Conservation (phyloP, 1,284 basidiomycete species). For the Rhodotorula sp. region DNA sequence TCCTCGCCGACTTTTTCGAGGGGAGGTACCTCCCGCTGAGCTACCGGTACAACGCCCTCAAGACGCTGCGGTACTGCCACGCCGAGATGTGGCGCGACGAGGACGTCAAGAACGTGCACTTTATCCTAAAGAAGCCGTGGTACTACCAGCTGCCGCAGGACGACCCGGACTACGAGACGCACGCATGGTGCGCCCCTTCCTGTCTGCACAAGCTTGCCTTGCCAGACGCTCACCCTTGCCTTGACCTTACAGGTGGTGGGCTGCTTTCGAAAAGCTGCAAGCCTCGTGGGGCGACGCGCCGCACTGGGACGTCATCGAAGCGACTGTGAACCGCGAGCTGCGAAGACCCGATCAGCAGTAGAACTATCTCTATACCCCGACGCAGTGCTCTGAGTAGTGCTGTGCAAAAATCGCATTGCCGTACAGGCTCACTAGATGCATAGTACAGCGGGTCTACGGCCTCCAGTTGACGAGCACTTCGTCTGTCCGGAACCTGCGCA, state of each 20-base stretch:
- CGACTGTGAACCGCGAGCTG: conserved; percentile 37
- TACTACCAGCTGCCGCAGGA: conserved; percentile 55
- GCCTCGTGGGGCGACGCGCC: conserved; percentile 57
- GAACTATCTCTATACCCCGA: background rate
- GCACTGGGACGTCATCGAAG: conserved; percentile 60
- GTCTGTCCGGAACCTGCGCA: conserved; percentile 79
- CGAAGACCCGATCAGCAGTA: background rate
- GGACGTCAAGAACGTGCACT: conserved; percentile 60
- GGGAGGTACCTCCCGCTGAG: conserved; percentile 58
- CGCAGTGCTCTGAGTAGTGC: background rate
- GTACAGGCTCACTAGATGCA: background rate
- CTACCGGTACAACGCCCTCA: conserved; percentile 74
- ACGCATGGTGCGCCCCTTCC: conserved; percentile 29
- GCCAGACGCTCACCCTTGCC: background rate
- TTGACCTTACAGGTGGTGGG: conserved; percentile 68
- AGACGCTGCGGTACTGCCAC: conserved; percentile 71
- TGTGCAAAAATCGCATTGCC: too few species aligned
- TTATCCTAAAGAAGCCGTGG: conserved; percentile 58
- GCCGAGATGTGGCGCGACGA: conserved; percentile 71
- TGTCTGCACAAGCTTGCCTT: background rate
- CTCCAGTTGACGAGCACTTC: conserved; percentile 83
- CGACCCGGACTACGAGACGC: conserved; percentile 55
- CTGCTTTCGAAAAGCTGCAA: conserved; percentile 61
- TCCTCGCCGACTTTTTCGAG: conserved; percentile 76
- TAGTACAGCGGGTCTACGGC: background rate